These are phyloP conservation scores for Flaveria floridana DNA, from an alignment of 140 eudicot genomes.

Conservation along the genomic window DNA sequence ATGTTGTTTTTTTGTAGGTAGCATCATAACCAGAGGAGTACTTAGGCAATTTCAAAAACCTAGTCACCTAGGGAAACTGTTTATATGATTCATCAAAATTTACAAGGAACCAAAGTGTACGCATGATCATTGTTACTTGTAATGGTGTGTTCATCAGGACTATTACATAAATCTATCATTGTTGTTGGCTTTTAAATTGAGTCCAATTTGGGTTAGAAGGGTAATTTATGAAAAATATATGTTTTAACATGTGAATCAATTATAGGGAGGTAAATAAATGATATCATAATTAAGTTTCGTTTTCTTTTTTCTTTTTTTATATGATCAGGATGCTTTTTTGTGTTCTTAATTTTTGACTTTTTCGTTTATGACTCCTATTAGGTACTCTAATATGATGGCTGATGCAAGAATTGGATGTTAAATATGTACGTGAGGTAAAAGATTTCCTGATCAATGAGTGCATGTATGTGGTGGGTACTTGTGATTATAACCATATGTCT, in stretches of 20 bases:
- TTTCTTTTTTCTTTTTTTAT: neutral
- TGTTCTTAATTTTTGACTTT: neutral
- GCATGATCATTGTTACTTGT: no score
- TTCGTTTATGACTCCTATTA: slow-evolving; percentile 25
- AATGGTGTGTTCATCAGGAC: no score
- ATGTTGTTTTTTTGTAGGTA: no score
- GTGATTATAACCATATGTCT: neutral
- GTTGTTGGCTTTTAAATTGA: no score
- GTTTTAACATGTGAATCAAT: neutral
- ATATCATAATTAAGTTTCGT: neutral
- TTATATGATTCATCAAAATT: no score
- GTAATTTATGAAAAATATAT: neutral
- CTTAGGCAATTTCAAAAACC: no score
- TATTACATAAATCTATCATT: no score
- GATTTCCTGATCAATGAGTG: slow-evolving; percentile 94
- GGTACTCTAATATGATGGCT: slow-evolving; percentile 81
- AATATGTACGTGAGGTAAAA: slow-evolving; percentile 91
- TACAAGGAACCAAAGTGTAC: no score
- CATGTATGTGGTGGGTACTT: slow-evolving; percentile 93
- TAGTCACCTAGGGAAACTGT: no score
- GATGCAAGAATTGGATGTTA: slow-evolving; percentile 82
- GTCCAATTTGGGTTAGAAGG: no score
- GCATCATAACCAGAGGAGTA: no score
- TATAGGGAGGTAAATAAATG: slow-evolving; percentile 9
- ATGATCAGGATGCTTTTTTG: neutral